phyloP scores from a whole-genome alignment of 1,284 basidiomycete species.

The Cronartium ribicola region DNA sequence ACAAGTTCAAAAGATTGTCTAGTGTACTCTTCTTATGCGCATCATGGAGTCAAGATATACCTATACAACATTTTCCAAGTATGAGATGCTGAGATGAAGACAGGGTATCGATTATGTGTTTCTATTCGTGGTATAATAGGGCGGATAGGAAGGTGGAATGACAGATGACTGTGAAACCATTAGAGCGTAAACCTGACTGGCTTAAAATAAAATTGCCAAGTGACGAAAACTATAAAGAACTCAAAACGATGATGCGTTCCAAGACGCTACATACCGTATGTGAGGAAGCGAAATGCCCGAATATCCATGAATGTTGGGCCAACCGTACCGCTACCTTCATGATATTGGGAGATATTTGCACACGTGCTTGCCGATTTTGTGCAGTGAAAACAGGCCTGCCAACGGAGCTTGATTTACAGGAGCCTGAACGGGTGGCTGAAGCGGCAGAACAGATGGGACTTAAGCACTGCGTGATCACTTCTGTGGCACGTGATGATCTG shows the following conservation, averaged over 20 bases:
- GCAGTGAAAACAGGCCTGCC: conserved; percentile 51
- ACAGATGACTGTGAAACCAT: too few species aligned
- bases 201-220: background rate
- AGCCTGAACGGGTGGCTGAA: conserved; percentile 37
- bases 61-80: too few species aligned
- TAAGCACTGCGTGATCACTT: too few species aligned
- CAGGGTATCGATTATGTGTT: too few species aligned
- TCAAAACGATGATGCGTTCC: conserved; percentile 44
- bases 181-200: too few species aligned
- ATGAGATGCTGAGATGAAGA: too few species aligned
- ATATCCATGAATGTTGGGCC: conserved; percentile 51
- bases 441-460: background rate
- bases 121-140: too few species aligned
- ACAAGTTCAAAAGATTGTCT: too few species aligned
- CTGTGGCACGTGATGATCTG: too few species aligned
- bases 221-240: background rate
- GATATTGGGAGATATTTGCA: conserved; percentile 52
- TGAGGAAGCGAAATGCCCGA: conserved; percentile 51
- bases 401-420: conserved; percentile 49
- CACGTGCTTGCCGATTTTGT: conserved; percentile 51
- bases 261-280: conserved; percentile 50
- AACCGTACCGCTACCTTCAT: background rate
- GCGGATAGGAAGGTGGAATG: too few species aligned
- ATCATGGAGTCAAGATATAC: too few species aligned
- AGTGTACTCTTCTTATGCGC: too few species aligned